Evolutionary conservation across 495 filamentous ascomycete genomes (phyloP), one percentile per base, ranked within the genome.

Genomic region (Recurvomyces mirabilis): DNA sequence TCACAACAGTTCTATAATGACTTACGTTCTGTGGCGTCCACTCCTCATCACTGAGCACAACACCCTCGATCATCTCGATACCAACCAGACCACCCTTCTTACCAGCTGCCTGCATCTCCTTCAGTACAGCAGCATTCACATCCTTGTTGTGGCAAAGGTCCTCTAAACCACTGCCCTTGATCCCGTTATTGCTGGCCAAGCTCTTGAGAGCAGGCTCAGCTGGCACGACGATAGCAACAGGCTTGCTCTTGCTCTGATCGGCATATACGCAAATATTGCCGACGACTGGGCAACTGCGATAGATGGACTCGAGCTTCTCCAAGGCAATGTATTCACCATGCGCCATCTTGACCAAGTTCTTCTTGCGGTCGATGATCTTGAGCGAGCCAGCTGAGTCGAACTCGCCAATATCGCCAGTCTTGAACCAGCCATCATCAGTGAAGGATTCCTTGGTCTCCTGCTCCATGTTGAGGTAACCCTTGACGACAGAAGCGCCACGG

Each of bases 251-350:
- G 50, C 80, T 72, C 50, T 74, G 53, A 36, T 85, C 84, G 42
- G 89, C 91, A 56, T 93, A 88, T 38, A 94, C 82, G 61, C 91
- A 95, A 63, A 98, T 94, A 65, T 98, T 98, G 56, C 73, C 81
- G 18, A 95, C 87, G 2, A 95, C 74, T 5, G 81, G 72, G 4
- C 78, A 74, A 24, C 87, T 79, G 43, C 91, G 84, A 67, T 98
- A 98, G 49, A 93, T 70, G 3, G 87, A 88, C 68, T 98, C 91
- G 40, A 98, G 84, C 75, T 98, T 98, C 78, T 98, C 91, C 15
- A 98, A 74, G 24, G 91, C 91, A 60, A 98, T 94, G 65, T 98
- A 98, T 69, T 98, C 91, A 57, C 91, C 91, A 59, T 88, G 86
- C 43, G 83, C 70, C 2, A 87, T 98, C 79, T 95, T 95, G 62